phyloP scores from a whole-genome alignment of 2,329 filamentous ascomycete species.

The Colletotrichum tanaceti region DNA sequence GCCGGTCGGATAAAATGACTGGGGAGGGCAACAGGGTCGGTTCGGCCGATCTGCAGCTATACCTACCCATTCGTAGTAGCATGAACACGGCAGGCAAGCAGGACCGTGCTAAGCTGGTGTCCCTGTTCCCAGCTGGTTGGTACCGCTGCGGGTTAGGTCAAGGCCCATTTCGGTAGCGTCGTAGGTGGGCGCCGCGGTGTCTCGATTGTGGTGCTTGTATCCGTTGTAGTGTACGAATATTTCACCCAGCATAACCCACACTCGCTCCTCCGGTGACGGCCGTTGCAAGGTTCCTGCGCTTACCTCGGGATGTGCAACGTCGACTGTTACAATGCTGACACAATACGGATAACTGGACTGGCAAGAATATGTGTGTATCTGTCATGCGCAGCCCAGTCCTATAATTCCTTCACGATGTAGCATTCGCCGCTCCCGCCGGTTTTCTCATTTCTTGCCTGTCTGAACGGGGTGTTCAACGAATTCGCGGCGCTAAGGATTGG shows the following conservation, averaged over 20 bases:
- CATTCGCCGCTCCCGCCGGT: background rate
- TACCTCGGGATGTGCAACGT: slow-evolving; percentile 6
- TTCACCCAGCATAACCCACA: slow-evolving; percentile 12
- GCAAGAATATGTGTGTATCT: slow-evolving; percentile 6
- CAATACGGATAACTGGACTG: slow-evolving; percentile 8
- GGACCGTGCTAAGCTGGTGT: slow-evolving; percentile 25
- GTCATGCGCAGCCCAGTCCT: background rate
- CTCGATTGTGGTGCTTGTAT: background rate
- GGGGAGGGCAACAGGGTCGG: background rate
- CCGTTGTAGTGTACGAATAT: no score
- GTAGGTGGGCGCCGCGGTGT: slow-evolving; percentile 1
- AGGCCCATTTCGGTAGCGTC: slow-evolving; percentile 33
- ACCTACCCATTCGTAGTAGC: background rate
- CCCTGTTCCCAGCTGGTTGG: slow-evolving; percentile 36
- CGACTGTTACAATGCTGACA: slow-evolving; percentile 28
- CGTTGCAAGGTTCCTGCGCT: slow-evolving; percentile 11
- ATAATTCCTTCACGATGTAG: background rate
- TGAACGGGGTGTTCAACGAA: slow-evolving; percentile 12
- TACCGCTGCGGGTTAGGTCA: slow-evolving; percentile 27
- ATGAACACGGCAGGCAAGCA: slow-evolving; percentile 26
- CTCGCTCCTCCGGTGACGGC: background rate
- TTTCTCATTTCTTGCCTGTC: background rate
- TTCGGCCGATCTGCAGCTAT: slow-evolving; percentile 25
- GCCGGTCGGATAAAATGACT: background rate
- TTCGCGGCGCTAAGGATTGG: slow-evolving; percentile 1